Evolutionary conservation across 805 yeast species (phyloP).

Genomic region (Komagataella pseudopastoris): DNA sequence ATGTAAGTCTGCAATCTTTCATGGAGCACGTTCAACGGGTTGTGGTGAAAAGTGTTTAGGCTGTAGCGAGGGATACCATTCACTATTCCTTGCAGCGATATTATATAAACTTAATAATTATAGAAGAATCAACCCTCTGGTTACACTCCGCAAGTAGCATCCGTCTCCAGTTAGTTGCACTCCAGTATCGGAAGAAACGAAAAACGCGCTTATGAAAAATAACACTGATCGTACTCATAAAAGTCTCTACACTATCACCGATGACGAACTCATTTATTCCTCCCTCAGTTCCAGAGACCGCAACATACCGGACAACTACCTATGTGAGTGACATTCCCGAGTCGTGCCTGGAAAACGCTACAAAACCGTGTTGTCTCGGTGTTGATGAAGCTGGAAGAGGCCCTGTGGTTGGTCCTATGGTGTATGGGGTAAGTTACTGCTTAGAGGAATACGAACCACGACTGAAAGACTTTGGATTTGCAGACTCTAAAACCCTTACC

Average conservation of each 20-base stretch:
- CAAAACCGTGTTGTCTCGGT: conserved; percentile 49
- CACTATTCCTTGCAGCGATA: not conserved
- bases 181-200: no score
- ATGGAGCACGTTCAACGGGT: conserved; percentile 37
- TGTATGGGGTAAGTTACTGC: conserved; percentile 80
- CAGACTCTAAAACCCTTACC: conserved; percentile 81
- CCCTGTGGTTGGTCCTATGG: conserved; percentile 97
- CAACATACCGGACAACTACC: conserved; percentile 28
- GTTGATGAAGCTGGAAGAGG: conserved; percentile 99
- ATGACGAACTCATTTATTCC: conserved; percentile 12
- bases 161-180: no score
- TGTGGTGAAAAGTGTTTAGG: conserved; percentile 12
- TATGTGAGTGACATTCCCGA: conserved; percentile 37
- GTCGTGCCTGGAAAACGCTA: conserved; percentile 16
- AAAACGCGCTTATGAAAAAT: not conserved
- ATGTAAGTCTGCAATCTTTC: conserved; percentile 39
- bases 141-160: no score
- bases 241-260: conserved; percentile 1
- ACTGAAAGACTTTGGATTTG: conserved; percentile 59
- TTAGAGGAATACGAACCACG: conserved; percentile 33
- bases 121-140: not conserved
- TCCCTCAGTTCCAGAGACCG: conserved; percentile 19
- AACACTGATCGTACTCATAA: not conserved
- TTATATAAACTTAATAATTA: no score
- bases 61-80: not conserved